These are phyloP conservation scores for Fomitopsis pinicola DNA, from an alignment of 1,284 basidiomycete genomes.

Conservation along the genomic window DNA sequence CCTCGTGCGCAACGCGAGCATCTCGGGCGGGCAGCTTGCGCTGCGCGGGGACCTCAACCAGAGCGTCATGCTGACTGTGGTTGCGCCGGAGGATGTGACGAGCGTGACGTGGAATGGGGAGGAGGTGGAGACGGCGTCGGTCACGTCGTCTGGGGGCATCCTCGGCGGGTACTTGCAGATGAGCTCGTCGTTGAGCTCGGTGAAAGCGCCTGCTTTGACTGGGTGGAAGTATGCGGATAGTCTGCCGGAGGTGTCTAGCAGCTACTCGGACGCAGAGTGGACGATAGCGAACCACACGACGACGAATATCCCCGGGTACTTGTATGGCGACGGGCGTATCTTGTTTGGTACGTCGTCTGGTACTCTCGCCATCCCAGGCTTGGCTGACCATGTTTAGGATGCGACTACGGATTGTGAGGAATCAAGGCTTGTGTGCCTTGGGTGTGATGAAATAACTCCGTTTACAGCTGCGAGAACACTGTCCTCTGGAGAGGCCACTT, in stretches of 20 bases:
- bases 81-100: conserved; percentile 46
- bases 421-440: background rate
- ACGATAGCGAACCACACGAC: conserved; percentile 58
- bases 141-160: conserved; percentile 11
- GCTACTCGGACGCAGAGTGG: conserved; percentile 64
- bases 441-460: background rate
- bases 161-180: conserved; percentile 22
- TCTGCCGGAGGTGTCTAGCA: conserved; percentile 57
- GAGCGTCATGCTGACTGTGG: conserved; percentile 39
- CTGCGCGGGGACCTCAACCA: conserved; percentile 46
- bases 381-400: conserved; percentile 30
- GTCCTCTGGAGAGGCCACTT: conserved; percentile 84
- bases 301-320: conserved; percentile 63
- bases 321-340: conserved; percentile 69
- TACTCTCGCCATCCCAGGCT: background rate
- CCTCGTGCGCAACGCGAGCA: conserved; percentile 47
- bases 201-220: conserved; percentile 35
- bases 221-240: conserved; percentile 71
- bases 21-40: conserved; percentile 35
- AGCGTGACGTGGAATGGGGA: conserved; percentile 70
- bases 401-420: conserved; percentile 79
- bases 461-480: conserved; percentile 67
- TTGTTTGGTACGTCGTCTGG: conserved; percentile 46
- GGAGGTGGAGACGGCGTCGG: conserved; percentile 26
- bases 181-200: conserved; percentile 10